phyloP scores from a whole-genome alignment of 225 moss, liverwort and hornwort species.

The Asterella californica region DNA sequence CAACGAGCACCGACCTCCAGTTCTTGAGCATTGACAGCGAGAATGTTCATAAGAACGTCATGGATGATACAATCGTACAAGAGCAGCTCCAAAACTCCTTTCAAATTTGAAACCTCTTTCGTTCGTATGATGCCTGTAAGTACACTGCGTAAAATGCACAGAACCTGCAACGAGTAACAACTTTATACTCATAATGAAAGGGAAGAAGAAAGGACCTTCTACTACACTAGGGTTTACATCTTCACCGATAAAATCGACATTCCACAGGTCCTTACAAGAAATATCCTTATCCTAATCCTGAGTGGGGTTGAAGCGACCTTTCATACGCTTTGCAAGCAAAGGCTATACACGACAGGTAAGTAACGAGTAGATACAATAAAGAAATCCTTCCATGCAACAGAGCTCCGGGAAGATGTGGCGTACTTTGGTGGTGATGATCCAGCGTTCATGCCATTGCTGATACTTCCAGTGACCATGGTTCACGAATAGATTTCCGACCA shows the following conservation, averaged over 20 bases:
- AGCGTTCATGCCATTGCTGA: constrained; percentile 75
- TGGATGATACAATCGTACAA: constrained; percentile 82
- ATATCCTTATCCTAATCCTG: background rate
- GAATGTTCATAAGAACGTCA: constrained; percentile 76
- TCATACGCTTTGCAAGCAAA: background rate
- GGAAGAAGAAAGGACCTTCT: too few species aligned
- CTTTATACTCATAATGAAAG: background rate
- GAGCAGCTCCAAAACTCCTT: constrained; percentile 66
- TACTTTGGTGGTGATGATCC: constrained; percentile 96
- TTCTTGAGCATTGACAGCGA: constrained; percentile 66
- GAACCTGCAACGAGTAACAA: constrained; percentile 42
- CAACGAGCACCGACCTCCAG: constrained; percentile 56
- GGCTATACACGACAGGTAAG: background rate
- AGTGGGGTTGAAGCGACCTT: background rate
- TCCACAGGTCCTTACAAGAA: background rate
- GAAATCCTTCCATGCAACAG: background rate
- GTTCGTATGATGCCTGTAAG: constrained; percentile 42
- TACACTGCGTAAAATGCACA: constrained; percentile 56
- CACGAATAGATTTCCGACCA: constrained; percentile 79
- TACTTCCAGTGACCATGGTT: constrained; percentile 99
- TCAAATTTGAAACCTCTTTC: constrained; percentile 31
- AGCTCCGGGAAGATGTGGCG: background rate
- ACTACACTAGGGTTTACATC: background rate
- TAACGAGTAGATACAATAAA: background rate
- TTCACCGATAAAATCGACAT: background rate